Evolutionary conservation across 768 basidiomycete species (phyloP).

Genomic region (Leccinum subgranulosum): DNA sequence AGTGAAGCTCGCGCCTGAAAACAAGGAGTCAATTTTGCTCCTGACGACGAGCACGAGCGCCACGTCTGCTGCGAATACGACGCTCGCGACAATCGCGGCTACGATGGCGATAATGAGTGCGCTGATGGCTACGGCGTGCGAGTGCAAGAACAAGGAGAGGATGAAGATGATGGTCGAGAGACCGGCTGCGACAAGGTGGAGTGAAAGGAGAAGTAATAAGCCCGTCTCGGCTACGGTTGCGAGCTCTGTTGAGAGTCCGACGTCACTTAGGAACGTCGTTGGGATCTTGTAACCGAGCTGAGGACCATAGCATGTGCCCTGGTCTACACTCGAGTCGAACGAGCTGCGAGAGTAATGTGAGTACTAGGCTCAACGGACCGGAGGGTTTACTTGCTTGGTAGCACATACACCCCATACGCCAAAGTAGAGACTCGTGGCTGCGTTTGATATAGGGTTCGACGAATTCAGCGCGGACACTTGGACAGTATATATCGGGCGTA

Average conservation of each 20-base stretch:
- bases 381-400: constrained; percentile 35
- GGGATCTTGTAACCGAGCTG: constrained; percentile 70
- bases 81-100: constrained; percentile 49
- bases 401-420: constrained; percentile 87
- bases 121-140: constrained; percentile 52
- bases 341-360: constrained; percentile 5
- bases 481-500: constrained; percentile 65
- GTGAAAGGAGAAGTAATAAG: constrained; percentile 54
- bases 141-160: constrained; percentile 56
- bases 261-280: constrained; percentile 34
- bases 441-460: constrained; percentile 40
- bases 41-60: constrained; percentile 55
- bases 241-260: constrained; percentile 45
- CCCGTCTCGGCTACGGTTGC: constrained; percentile 47
- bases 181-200: constrained; percentile 65
- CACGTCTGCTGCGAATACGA: constrained; percentile 61
- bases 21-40: constrained; percentile 38
- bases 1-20: constrained; percentile 38
- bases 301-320: constrained; percentile 56
- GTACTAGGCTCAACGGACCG: too few relatives aligned
- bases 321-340: not conserved
- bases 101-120: constrained; percentile 57
- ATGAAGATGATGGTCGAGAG: constrained; percentile 53
- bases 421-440: constrained; percentile 62
- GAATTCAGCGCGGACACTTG: constrained; percentile 35